These are phyloP conservation scores for Paraphaeosphaeria minitans DNA, from an alignment of 2,329 filamentous ascomycete genomes.

Conservation along the genomic window DNA sequence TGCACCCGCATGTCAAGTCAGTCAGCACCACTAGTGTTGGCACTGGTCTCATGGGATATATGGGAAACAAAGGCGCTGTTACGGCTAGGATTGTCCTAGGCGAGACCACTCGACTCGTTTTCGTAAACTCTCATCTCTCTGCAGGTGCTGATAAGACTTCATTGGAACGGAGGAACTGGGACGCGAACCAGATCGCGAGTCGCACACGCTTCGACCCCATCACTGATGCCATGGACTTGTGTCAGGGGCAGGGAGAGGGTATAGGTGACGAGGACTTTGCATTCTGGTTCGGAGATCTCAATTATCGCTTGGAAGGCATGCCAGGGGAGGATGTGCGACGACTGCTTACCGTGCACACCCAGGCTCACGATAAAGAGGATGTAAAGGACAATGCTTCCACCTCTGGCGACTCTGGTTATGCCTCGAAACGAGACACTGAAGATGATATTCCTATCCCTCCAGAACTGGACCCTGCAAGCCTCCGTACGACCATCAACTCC, in stretches of 20 bases:
- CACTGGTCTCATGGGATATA: conserved; percentile 87
- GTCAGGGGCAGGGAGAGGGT: conserved; percentile 62
- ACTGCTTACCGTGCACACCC: conserved; percentile 76
- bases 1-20: conserved; percentile 76
- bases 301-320: conserved; percentile 87
- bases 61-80: conserved; percentile 95
- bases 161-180: conserved; percentile 87
- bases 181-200: conserved; percentile 76
- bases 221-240: conserved; percentile 65
- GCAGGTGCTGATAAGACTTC: conserved; percentile 80
- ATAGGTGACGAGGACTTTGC: conserved; percentile 92
- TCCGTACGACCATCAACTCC: conserved; percentile 87
- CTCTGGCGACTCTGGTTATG: conserved; percentile 27
- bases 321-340: conserved; percentile 89
- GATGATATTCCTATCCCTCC: conserved; percentile 45
- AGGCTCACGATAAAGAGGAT: conserved; percentile 12
- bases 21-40: conserved; percentile 84
- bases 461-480: conserved; percentile 77
- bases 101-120: conserved; percentile 86
- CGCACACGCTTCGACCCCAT: conserved; percentile 81
- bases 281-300: conserved; percentile 96
- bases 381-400: conserved; percentile 19
- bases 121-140: conserved; percentile 89
- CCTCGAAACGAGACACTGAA: conserved; percentile 19
- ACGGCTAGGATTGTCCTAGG: conserved; percentile 81